phyloP scores from a whole-genome alignment of 768 basidiomycete genomes.

The Omphalotus guepiniiformis region DNA sequence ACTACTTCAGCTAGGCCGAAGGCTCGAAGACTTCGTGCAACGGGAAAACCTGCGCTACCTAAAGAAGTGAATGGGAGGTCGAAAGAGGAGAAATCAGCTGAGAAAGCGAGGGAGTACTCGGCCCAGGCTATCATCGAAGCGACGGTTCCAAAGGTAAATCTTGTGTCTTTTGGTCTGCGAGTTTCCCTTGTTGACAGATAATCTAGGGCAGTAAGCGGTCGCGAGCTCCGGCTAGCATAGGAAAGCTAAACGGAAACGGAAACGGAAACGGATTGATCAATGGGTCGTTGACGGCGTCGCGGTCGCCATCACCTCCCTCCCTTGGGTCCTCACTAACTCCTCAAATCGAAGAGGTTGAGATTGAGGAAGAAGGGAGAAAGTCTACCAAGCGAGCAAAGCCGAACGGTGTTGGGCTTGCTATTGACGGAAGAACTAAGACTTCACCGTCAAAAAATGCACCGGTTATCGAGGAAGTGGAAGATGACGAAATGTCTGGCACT shows the following conservation, averaged over 20 bases:
- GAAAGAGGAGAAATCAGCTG: conserved; percentile 19
- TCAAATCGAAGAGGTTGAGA: conserved; percentile 31
- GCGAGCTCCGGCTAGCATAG: conserved; percentile 60
- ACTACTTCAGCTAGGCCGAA: conserved; percentile 38
- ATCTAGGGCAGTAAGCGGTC: conserved; percentile 73
- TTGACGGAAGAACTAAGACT: conserved; percentile 7
- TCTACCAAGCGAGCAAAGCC: conserved; percentile 47
- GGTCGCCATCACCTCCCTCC: conserved; percentile 9
- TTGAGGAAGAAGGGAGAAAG: conserved; percentile 34
- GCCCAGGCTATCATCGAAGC: conserved; percentile 74
- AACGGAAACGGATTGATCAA: too few species aligned
- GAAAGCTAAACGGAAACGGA: conserved; percentile 24
- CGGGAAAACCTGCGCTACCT: conserved; percentile 34
- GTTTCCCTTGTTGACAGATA: too few species aligned
- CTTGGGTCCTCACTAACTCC: conserved; percentile 5
- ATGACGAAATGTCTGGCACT: conserved; percentile 6
- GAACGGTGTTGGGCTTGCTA: conserved; percentile 17
- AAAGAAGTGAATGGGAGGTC: conserved; percentile 1
- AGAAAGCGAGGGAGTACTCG: conserved; percentile 30
- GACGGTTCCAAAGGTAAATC: conserved; percentile 61
- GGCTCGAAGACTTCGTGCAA: conserved; percentile 39
- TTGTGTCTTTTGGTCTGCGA: too few species aligned
- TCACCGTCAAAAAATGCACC: conserved; percentile 6
- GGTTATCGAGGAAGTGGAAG: conserved; percentile 31
- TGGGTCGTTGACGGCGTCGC: conserved; percentile 12